phyloP scores from a whole-genome alignment of 371 early-diverging fungal species.

The Polyrhizophydium stewartii region DNA sequence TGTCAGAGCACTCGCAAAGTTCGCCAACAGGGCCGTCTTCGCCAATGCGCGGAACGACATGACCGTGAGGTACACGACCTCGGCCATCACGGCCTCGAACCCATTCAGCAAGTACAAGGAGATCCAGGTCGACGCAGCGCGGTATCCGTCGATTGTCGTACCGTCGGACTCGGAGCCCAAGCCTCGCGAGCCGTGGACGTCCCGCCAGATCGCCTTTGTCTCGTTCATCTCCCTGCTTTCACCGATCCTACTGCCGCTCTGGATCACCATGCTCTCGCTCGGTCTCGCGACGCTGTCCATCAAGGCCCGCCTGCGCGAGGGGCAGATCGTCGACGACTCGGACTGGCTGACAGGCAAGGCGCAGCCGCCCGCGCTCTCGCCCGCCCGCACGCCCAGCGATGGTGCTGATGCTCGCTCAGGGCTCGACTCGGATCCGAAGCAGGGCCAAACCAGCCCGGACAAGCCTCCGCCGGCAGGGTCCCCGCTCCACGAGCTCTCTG shows the following conservation, averaged over 20 bases:
- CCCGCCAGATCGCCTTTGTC: neutral
- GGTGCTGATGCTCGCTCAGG: no score
- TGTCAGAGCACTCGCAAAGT: constrained; percentile 31
- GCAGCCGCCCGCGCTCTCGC: neutral
- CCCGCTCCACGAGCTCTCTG: no score
- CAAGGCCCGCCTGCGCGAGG: neutral
- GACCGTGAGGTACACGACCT: constrained; percentile 63
- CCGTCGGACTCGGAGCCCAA: neutral
- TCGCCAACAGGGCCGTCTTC: constrained; percentile 42
- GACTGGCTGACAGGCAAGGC: neutral
- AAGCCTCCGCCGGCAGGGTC: no score
- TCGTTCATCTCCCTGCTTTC: neutral
- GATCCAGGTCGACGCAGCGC: neutral
- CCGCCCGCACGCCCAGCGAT: neutral
- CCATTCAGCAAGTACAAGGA: neutral
- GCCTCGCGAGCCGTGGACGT: neutral
- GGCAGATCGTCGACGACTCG: neutral
- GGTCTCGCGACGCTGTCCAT: neutral
- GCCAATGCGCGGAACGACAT: constrained; percentile 60
- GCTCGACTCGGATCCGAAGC: no score
- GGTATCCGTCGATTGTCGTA: neutral
- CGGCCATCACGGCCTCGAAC: constrained; percentile 49
- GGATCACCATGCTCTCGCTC: neutral
- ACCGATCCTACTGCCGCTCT: neutral
- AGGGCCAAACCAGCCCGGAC: no score